Base-by-base conservation (phyloP, 1,284 basidiomycete genomes). In the Ceratobasidium sp. region DNA sequence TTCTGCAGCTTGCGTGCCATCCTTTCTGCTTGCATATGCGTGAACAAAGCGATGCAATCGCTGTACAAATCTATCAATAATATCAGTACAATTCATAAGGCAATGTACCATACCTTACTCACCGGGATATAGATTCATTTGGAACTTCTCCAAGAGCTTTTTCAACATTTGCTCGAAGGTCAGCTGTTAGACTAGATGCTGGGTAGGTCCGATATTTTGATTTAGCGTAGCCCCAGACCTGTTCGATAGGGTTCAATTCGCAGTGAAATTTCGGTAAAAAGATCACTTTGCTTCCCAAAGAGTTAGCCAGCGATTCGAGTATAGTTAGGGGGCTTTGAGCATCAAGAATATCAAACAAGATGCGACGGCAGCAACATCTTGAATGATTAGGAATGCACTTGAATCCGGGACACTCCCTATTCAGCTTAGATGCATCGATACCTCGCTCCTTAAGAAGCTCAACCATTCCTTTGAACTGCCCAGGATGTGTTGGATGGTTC, bases 391-490 rank as follows among this genome's bases (percentile, higher is more conserved):
- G 18, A 14, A 38, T 1, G 41, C 73, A 75, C 26, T 54, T 63
- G 28, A 73, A 73, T 14, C 26, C 46, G n/a, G 35, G n/a, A 46
- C 72, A 75, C 43, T 75, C 38, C 9, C 49, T 61, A 6, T 43
- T 49, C 44, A 32, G n/a, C 14, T 32, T 44, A 21, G 26, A 26
- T 9, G 35, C 50, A 30, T 38, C 28, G 13, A 81, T 74, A 1
- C 80, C 79, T 6, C 77, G 75, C 67, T 82, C 80, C 0, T 52
- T 7, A 14, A 82, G 75, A 32, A 83, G 80, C 1, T 70, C 4
- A 58, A 79, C 76, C 78, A 81, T 82, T 13, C 82, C 81, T 71
- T 82, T 82, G 75, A 82, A 82, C 76, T 78, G 78, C n/a, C 80
- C 79, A 8, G 78, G 78, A 66, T 77, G 73, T 13, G 23, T 54